phyloP scores from a whole-genome alignment of 108 stramenopile genomes.

The Cyclotella sp. region DNA sequence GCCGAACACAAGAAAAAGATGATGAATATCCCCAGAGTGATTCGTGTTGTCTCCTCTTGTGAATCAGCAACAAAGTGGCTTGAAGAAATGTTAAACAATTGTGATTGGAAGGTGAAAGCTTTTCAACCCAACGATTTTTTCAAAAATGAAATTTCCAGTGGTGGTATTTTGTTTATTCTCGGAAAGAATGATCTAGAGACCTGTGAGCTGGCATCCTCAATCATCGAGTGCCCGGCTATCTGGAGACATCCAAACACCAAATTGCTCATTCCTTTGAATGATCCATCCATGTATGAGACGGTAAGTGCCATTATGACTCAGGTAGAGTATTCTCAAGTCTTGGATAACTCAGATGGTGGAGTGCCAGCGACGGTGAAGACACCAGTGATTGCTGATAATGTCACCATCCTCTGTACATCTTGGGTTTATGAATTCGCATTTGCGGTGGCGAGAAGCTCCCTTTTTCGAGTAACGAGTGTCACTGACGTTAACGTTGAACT shows the following conservation, averaged over 20 bases:
- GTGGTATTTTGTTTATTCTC: constrained; percentile 9
- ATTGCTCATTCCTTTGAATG: constrained; percentile 6
- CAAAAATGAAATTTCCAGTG: background rate
- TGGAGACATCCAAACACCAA: constrained; percentile 1
- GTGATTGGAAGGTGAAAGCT: constrained; percentile 11
- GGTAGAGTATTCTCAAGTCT: background rate
- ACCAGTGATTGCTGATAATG: background rate
- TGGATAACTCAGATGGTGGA: too few species aligned
- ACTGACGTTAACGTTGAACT: background rate
- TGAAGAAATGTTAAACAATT: background rate
- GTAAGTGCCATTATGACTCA: background rate
- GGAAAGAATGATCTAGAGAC: constrained; percentile 24
- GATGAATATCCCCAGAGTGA: background rate
- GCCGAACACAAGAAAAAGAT: background rate
- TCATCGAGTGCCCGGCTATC: constrained; percentile 1
- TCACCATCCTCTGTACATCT: constrained; percentile 4
- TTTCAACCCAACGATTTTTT: background rate
- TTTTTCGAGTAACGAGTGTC: background rate
- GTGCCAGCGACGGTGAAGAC: too few species aligned
- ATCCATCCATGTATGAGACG: constrained; percentile 1
- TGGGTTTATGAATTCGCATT: constrained; percentile 10
- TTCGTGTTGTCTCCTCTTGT: constrained; percentile 3
- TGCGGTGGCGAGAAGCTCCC: constrained; percentile 1
- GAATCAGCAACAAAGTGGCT: constrained; percentile 5
- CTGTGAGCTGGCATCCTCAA: constrained; percentile 18